Conservation (phyloP, 345 rosid genomes). For the Camelina laxa region DNA sequence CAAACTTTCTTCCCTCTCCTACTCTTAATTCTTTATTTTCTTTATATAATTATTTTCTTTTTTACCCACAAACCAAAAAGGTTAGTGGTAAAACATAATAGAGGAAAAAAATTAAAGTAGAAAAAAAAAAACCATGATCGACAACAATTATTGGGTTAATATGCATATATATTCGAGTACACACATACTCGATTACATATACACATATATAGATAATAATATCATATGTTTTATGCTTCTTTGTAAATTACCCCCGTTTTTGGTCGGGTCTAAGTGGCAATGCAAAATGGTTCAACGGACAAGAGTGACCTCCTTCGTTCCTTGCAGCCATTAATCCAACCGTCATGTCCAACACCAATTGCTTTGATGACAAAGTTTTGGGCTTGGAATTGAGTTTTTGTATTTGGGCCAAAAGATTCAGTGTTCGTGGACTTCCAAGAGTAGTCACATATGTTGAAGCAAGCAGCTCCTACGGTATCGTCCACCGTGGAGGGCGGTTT, state of each 20-base stretch:
- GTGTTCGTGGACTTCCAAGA: conserved; percentile 46
- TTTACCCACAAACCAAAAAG: conserved; percentile 35
- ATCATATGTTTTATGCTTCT: conserved; percentile 38
- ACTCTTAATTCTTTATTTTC: conserved; percentile 27
- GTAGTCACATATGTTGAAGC: conserved; percentile 72
- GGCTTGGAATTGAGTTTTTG: conserved; percentile 33
- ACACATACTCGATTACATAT: conserved; percentile 29
- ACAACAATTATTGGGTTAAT: conserved; percentile 43
- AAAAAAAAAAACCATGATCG: conserved; percentile 33
- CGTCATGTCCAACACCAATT: conserved; percentile 10
- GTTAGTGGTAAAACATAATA: conserved; percentile 41
- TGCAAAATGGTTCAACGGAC: conserved; percentile 69
- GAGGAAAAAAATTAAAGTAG: conserved; percentile 40
- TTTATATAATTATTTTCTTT: not conserved
- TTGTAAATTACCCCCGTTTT: conserved; percentile 6
- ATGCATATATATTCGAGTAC: conserved; percentile 40
- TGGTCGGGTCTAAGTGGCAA: conserved; percentile 59
- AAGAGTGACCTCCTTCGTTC: conserved; percentile 68
- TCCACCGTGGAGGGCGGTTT: conserved; percentile 39
- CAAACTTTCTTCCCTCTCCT: conserved; percentile 30
- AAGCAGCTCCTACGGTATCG: conserved; percentile 40
- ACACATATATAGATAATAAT: conserved; percentile 32
- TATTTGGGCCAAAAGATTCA: conserved; percentile 9
- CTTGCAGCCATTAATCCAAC: conserved; percentile 68
- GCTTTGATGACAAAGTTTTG: conserved; percentile 25